Evolutionary conservation across 164 flowering plant genomes (phyloP).

Genomic region (Aristolochia contorta): DNA sequence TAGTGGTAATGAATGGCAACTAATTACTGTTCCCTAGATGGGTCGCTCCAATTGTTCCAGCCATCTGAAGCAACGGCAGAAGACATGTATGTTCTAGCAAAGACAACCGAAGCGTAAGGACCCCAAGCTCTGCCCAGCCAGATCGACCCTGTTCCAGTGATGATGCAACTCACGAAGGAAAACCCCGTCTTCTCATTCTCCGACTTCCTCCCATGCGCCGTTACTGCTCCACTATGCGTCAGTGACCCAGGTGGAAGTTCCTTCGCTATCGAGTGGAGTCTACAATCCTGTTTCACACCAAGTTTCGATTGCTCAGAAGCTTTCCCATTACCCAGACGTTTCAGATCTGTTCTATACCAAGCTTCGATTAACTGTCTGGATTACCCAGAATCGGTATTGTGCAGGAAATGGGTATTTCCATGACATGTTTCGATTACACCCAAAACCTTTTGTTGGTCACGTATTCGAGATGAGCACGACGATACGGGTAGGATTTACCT

Average conservation of each 20-base stretch:
- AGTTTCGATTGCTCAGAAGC: background rate
- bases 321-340: too few relatives aligned
- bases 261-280: constrained; percentile 33
- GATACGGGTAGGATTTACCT: constrained; percentile 29
- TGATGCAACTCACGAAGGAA: constrained; percentile 62
- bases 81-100: constrained; percentile 59
- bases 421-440: too few relatives aligned
- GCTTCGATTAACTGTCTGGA: too few relatives aligned
- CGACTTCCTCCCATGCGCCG: constrained; percentile 59
- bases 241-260: constrained; percentile 15
- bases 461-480: too few relatives aligned
- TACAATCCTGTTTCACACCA: constrained; percentile 28
- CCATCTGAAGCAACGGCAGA: constrained; percentile 42
- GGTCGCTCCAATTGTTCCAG: constrained; percentile 49
- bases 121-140: constrained; percentile 92
- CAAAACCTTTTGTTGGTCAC: too few relatives aligned
- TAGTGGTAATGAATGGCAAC: constrained; percentile 8
- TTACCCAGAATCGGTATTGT: too few relatives aligned
- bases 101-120: constrained; percentile 51
- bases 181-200: constrained; percentile 48
- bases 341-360: too few relatives aligned
- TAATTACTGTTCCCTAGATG: constrained; percentile 39
- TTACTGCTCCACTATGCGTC: constrained; percentile 47
- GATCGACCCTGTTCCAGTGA: constrained; percentile 51
- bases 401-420: too few relatives aligned